These are phyloP conservation scores for Naganishia vaughanmartiniae DNA, from an alignment of 768 basidiomycete genomes.

Conservation along the genomic window DNA sequence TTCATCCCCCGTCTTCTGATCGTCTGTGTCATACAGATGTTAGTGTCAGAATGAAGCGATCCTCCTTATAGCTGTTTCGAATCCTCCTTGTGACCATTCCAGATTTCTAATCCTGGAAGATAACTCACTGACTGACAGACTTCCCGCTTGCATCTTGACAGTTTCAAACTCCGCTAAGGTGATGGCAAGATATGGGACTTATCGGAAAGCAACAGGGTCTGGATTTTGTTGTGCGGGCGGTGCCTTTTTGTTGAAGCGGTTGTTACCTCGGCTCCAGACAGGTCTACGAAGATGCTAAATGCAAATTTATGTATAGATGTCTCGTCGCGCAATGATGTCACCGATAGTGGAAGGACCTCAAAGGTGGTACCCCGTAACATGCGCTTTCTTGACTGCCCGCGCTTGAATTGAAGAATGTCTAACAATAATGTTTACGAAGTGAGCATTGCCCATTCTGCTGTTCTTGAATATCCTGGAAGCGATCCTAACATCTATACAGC, in stretches of 20 bases:
- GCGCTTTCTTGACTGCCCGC: neutral
- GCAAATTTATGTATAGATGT: too few species aligned
- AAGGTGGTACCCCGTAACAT: neutral
- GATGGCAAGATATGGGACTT: too few species aligned
- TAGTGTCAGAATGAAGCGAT: too few species aligned
- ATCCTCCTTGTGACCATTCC: too few species aligned
- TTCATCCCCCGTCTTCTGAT: slow-evolving; percentile 43
- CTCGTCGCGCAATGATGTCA: neutral
- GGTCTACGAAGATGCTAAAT: too few species aligned
- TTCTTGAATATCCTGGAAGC: neutral
- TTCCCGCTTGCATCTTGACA: slow-evolving; percentile 22
- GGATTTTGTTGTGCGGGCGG: too few species aligned
- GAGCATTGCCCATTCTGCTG: neutral
- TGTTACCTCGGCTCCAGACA: too few species aligned
- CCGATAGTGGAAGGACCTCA: neutral
- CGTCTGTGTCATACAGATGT: slow-evolving; percentile 27
- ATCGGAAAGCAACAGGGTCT: too few species aligned
- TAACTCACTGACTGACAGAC: slow-evolving; percentile 16
- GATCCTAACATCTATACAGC: neutral
- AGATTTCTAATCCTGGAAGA: neutral
- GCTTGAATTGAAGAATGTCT: neutral
- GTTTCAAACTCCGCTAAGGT: too few species aligned
- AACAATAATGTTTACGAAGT: neutral
- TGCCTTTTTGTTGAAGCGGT: neutral
- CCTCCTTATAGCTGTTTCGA: too few species aligned